Evolutionary conservation across 2,329 filamentous ascomycete species (phyloP), one percentile per base, ranked within the genome.

Genomic region (Calonectria hongkongensis): DNA sequence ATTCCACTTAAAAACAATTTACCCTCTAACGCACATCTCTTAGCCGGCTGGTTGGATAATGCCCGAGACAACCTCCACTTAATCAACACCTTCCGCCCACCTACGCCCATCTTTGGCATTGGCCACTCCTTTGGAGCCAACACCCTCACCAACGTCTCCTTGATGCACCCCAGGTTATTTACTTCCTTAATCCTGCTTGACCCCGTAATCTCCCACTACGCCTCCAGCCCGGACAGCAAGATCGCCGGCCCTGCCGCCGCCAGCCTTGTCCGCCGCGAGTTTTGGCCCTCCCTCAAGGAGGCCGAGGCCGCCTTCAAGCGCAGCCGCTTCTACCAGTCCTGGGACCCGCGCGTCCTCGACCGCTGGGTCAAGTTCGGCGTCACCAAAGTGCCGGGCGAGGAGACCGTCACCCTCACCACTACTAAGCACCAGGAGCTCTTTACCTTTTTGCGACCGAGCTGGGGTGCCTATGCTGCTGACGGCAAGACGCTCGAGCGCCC

Each of bases 81-180:
- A 84, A 89, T 97, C 85, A 98, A 98, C 84, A 88, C 91, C 67
- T 96, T 98, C 85, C 94, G 95, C 50, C 86, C 88, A 89, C 93
- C 94, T 15, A 93, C 94, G 0, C 96, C 96, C 2, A 87, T 98
- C 25, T 85, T 98, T 74, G 96, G 94, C 70, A 84, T 98, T 33
- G 96, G 95, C 18, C 96, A 98, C 85, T 98, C 95, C 78, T 96
- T 98, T 87, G 96, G 96, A 77, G 95, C 90, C 75, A 91, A 90
- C 81, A 90, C 94, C 71, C 88, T 98, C 67, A 88, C 90, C 67
- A 92, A 95, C 77, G 87, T 96, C 18, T 87, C 94, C 5, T 86
- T 96, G 13, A 89, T 95, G 76, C 94, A 98, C 83, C 95, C 96
- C 2, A 93, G 95, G 9, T 90, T 98, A 25, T 88, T 98, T 75